phyloP scores from a whole-genome alignment of 495 filamentous ascomycete species.

The Mytilinidion resinicola region DNA sequence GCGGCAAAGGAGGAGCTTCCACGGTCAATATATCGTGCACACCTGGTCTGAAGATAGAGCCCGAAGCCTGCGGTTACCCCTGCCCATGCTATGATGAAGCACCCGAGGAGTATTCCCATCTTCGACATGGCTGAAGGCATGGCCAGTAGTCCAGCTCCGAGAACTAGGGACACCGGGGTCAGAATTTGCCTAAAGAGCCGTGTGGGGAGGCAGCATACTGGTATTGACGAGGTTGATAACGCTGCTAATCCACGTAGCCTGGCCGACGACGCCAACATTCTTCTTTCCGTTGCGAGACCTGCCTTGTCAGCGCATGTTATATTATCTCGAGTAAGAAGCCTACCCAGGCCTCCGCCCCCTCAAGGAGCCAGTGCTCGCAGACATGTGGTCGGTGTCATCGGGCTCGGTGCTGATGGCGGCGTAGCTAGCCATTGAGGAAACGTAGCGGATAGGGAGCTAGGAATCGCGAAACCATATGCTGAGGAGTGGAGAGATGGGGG shows the following conservation, averaged over 20 bases:
- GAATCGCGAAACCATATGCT: conserved; percentile 33
- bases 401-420: conserved; percentile 34
- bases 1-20: conserved; percentile 83
- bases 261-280: conserved; percentile 50
- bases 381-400: conserved; percentile 33
- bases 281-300: conserved; percentile 50
- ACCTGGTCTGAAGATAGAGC: conserved; percentile 87
- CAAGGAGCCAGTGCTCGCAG: conserved; percentile 37
- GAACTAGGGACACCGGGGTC: conserved; percentile 47
- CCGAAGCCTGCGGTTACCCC: conserved; percentile 84
- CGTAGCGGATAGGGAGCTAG: conserved; percentile 23
- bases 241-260: conserved; percentile 84
- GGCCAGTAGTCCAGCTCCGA: conserved; percentile 88
- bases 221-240: conserved; percentile 95
- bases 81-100: conserved; percentile 83
- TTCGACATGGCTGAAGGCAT: conserved; percentile 92
- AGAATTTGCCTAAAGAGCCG: background rate
- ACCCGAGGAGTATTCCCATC: conserved; percentile 79
- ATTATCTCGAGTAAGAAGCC: background rate
- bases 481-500: background rate
- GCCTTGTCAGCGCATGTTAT: conserved; percentile 14
- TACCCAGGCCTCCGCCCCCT: conserved; percentile 30
- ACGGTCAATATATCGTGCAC: conserved; percentile 83
- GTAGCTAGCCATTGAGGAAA: conserved; percentile 34
- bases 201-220: conserved; percentile 47